Conservation (phyloP, 2,329 filamentous ascomycete genomes). For the Fusarium mexicanum region DNA sequence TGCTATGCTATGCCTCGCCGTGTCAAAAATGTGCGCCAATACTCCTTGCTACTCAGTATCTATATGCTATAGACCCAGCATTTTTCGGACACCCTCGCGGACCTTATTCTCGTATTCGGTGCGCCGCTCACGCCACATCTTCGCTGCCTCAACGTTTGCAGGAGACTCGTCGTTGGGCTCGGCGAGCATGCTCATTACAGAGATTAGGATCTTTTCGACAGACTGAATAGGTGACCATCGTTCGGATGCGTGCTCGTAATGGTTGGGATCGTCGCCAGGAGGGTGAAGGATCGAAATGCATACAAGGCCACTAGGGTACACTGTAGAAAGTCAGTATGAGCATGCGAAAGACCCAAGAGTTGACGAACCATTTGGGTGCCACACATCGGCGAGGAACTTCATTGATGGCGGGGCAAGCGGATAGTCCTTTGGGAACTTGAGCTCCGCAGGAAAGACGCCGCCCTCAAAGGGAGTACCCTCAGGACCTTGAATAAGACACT, state of each 20-base stretch:
- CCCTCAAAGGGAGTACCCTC: constrained; percentile 97
- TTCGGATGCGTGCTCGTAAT: constrained; percentile 96
- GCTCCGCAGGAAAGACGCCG: constrained; percentile 92
- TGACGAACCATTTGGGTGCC: constrained; percentile 89
- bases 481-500: constrained; percentile 93
- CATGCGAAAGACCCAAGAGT: background rate
- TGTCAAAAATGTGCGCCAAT: constrained; percentile 38
- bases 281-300: constrained; percentile 99
- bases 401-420: constrained; percentile 96
- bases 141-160: constrained; percentile 94
- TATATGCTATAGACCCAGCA: constrained; percentile 71
- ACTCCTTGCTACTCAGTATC: constrained; percentile 25
- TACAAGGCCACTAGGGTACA: constrained; percentile 90
- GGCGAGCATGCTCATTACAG: constrained; percentile 97
- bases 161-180: constrained; percentile 97
- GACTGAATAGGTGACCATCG: constrained; percentile 97
- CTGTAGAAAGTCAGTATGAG: constrained; percentile 56
- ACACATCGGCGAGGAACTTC: constrained; percentile 93
- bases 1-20: constrained; percentile 34
- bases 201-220: constrained; percentile 96
- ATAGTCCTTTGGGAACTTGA: constrained; percentile 96
- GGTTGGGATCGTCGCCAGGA: constrained; percentile 95
- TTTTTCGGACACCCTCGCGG: constrained; percentile 80
- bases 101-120: constrained; percentile 88
- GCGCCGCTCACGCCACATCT: constrained; percentile 92